Evolutionary conservation across 2,329 filamentous ascomycete species (phyloP).

Genomic region (Cryoendolithus antarcticus): DNA sequence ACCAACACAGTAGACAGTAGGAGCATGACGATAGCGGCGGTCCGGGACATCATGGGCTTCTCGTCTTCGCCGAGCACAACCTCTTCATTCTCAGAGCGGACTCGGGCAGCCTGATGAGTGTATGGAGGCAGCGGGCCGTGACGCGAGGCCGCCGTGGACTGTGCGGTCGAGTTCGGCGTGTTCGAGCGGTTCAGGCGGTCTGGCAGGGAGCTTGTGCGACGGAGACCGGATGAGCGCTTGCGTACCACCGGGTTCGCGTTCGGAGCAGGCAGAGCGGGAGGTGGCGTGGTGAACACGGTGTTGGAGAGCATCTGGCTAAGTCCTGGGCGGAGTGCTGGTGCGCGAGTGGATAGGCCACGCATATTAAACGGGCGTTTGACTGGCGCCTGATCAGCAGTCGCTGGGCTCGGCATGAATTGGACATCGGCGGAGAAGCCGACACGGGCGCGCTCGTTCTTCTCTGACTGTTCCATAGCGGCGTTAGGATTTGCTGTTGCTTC

Average conservation of each 20-base stretch:
- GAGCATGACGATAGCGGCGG: constrained; percentile 43
- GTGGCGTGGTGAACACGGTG: constrained; percentile 49
- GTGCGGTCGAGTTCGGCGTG: constrained; percentile 9
- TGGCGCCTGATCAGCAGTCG: constrained; percentile 7
- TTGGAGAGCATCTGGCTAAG: constrained; percentile 57
- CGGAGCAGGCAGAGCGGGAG: constrained; percentile 14
- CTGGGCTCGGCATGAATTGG: constrained; percentile 12
- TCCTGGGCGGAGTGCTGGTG: constrained; percentile 39
- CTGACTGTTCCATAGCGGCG: constrained; percentile 9
- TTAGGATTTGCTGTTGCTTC: neutral
- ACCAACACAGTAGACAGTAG: constrained; percentile 43
- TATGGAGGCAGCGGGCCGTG: constrained; percentile 18
- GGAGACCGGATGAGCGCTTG: constrained; percentile 31
- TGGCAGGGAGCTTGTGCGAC: constrained; percentile 62
- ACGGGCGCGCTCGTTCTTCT: constrained; percentile 8
- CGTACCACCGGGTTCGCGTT: constrained; percentile 4
- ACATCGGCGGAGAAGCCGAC: constrained; percentile 31
- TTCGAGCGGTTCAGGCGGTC: constrained; percentile 44
- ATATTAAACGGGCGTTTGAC: constrained; percentile 20
- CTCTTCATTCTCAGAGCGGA: neutral
- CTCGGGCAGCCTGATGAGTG: constrained; percentile 8
- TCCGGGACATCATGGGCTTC: constrained; percentile 40
- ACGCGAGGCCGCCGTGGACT: neutral
- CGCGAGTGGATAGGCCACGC: constrained; percentile 36
- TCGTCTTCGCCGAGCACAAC: constrained; percentile 16